A percentile compares a stretch with the other conserved stretches of the same genome.
Conservation (phyloP, 768 basidiomycete genomes). For the Crucibulum laeve region DNA sequence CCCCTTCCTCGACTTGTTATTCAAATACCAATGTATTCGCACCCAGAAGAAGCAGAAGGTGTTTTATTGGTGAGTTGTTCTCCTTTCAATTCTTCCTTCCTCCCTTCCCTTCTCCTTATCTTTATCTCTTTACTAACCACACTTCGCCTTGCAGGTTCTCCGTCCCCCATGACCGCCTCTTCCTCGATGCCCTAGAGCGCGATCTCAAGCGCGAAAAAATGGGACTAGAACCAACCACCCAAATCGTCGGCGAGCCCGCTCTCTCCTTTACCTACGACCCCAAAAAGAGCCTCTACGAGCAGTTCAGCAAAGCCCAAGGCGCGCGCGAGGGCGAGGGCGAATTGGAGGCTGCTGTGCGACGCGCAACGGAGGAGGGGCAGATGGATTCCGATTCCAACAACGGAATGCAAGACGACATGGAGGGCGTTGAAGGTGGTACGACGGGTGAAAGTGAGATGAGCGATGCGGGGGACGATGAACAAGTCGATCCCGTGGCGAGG, state of each 20-base stretch:
- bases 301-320: conserved; percentile 57
- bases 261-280: conserved; percentile 86
- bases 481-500: conserved; percentile 1
- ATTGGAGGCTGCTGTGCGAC: conserved; percentile 28
- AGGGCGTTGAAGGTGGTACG: conserved; percentile 17
- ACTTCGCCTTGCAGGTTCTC: conserved; percentile 65
- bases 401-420: conserved; percentile 12
- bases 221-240: conserved; percentile 81
- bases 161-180: conserved; percentile 94
- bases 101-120: neutral
- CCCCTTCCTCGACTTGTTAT: conserved; percentile 87
- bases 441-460: conserved; percentile 13
- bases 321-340: conserved; percentile 37
- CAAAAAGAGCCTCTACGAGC: conserved; percentile 82
- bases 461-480: conserved; percentile 3
- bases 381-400: conserved; percentile 5
- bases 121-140: neutral
- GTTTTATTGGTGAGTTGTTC: conserved; percentile 80
- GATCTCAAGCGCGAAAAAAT: conserved; percentile 95
- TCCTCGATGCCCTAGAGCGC: conserved; percentile 93
- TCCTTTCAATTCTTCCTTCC: conserved; percentile 2
- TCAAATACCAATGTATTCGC: conserved; percentile 95
- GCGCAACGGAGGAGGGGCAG: conserved; percentile 23
- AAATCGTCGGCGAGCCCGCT: conserved; percentile 72
- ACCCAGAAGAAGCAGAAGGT: conserved; percentile 99